Evolutionary conservation across 2,329 filamentous ascomycete species (phyloP).

Genomic region (Botrytis pseudocinerea): DNA sequence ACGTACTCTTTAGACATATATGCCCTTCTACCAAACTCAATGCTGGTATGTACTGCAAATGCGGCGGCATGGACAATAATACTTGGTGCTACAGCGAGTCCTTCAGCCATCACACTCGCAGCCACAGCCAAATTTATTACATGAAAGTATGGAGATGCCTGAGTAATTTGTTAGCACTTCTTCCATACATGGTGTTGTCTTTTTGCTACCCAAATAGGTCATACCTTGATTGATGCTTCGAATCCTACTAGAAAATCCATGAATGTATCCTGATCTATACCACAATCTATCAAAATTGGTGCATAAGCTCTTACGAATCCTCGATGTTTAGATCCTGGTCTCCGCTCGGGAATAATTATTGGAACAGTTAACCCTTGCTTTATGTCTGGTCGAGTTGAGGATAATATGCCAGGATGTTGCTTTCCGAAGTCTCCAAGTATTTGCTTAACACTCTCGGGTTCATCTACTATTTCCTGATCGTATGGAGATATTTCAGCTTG

Average conservation of each 20-base stretch:
- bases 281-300: constrained; percentile 47
- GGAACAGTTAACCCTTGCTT: constrained; percentile 43
- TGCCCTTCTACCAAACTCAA: constrained; percentile 17
- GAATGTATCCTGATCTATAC: constrained; percentile 51
- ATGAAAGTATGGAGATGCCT: constrained; percentile 44
- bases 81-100: constrained; percentile 41
- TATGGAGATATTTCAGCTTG: constrained; percentile 12
- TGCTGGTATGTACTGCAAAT: constrained; percentile 19
- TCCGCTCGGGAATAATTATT: constrained; percentile 53
- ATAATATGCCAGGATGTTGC: not conserved
- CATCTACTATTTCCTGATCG: not conserved
- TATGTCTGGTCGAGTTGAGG: not conserved
- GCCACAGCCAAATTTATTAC: constrained; percentile 45
- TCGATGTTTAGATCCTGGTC: constrained; percentile 49
- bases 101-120: constrained; percentile 32
- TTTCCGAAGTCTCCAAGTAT: constrained; percentile 8
- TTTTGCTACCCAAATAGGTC: not conserved
- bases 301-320: constrained; percentile 56
- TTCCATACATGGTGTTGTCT: not conserved
- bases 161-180: constrained; percentile 40
- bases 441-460: constrained; percentile 4
- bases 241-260: constrained; percentile 51
- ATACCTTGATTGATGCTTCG: constrained; percentile 37
- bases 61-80: constrained; percentile 40
- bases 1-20: constrained; percentile 24